These are phyloP conservation scores for Syzygium jambos DNA, from an alignment of 345 rosid genomes.

Conservation along the genomic window DNA sequence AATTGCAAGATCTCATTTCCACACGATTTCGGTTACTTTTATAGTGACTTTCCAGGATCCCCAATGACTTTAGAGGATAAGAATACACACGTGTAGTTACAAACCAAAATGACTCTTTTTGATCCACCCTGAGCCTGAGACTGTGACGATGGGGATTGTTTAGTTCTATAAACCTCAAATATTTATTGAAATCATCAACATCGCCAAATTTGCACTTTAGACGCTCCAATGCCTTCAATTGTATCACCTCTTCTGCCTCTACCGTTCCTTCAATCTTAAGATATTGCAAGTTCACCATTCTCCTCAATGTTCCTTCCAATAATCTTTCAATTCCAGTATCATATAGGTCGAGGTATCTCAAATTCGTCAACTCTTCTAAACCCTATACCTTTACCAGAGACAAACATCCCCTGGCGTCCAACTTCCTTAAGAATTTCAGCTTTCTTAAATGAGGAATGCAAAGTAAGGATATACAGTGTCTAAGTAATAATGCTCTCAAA, in stretches of 20 bases:
- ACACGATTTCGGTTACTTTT: too few species aligned
- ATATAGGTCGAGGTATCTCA: not conserved
- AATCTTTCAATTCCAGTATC: not conserved
- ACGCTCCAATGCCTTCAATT: not conserved
- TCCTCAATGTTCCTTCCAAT: not conserved
- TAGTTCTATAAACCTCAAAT: too few species aligned
- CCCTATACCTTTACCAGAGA: not conserved
- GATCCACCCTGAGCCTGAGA: not conserved
- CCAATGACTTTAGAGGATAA: not conserved
- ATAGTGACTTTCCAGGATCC: too few species aligned
- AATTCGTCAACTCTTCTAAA: slow-evolving; percentile 4
- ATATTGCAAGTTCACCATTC: not conserved
- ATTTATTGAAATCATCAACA: too few species aligned
- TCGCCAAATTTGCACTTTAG: too few species aligned
- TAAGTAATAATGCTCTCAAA: slow-evolving; percentile 4
- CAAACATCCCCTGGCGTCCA: not conserved
- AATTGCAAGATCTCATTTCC: not conserved
- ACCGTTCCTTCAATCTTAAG: not conserved
- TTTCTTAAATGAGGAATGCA: slow-evolving; percentile 7
- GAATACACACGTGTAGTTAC: not conserved
- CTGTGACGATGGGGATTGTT: too few species aligned
- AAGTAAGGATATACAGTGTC: accelerated
- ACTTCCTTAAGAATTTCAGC: not conserved
- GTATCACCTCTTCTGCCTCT: not conserved
- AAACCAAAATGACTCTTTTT: not conserved